Base-by-base conservation (phyloP, 805 yeast genomes). In the Metschnikowia santaceciliae region DNA sequence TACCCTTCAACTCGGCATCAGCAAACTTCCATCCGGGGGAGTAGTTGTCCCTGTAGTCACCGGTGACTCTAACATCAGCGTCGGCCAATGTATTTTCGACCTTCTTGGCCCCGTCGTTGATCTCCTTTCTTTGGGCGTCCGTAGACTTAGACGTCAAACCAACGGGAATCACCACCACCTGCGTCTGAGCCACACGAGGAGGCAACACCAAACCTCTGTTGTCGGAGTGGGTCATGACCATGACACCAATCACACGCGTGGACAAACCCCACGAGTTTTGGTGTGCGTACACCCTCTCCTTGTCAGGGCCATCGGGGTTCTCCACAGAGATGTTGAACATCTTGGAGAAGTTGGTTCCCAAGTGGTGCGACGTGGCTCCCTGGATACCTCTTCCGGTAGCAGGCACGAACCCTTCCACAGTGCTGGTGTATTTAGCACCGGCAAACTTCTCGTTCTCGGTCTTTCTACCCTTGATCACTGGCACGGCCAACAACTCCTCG, bases 231-330 rank as follows among this genome's bases (percentile, higher is more conserved):
- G 90, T 82, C 99, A 94, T 94, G 53, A 90, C 90, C 98, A 94
- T 94, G 61, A 95, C 99, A 80, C 99, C 99, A 68, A 94, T 91
- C 58, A 88, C 94, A 76, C 99, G 89, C 53, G 99, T 94, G 45
- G 97, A 91, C 62, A 94, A 77, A 75, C 99, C 99, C 99, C 99
- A 94, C 11, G 97, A 91, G 79, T 95, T 94, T 77, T 94, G 99
- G 82, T 84, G 90, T 33, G 94, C 97, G 62, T 76, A 82, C 46
- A 91, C 76, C 75, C 90, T 88, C 65, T 94, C 95, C 67, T 86
- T 83, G 54, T 88, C 95, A 19, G 86, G 66, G 47, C 96, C 96
- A 53, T 86, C 87, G 60, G 99, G 99, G 71, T 90, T 88, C 75
- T 94, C 99, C 47, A 95, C 99, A 37, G 86, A 75, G 60, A 94